Percentiles rank a stretch among this genome's conserved stretches.
Conservation (phyloP, 116 monocot species). For the Zostera marina region DNA sequence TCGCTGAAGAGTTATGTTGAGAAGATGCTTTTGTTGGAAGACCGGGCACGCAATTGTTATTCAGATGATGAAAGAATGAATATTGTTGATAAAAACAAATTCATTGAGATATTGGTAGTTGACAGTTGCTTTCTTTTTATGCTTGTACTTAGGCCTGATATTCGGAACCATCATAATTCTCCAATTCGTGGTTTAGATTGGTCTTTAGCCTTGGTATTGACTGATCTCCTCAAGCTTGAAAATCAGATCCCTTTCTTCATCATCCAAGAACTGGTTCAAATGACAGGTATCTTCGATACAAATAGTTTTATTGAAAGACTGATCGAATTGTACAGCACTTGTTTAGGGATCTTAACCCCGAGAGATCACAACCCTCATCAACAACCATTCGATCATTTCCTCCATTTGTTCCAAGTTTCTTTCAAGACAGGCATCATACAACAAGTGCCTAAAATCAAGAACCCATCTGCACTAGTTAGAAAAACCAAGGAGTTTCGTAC, state of each 20-base stretch:
- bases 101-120: slow-evolving; percentile 8
- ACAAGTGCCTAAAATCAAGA: background rate
- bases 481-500: background rate
- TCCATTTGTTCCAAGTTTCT: background rate
- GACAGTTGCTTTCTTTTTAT: slow-evolving; percentile 12
- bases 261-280: background rate
- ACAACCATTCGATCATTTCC: background rate
- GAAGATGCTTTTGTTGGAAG: background rate
- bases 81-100: slow-evolving; percentile 1
- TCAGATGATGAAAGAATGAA: background rate
- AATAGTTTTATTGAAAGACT: background rate
- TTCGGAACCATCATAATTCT: background rate
- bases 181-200: background rate
- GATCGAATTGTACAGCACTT: background rate
- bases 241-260: slow-evolving; percentile 6
- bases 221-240: slow-evolving; percentile 1
- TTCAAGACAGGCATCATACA: background rate
- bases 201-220: background rate
- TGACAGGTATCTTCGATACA: background rate
- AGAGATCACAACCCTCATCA: background rate
- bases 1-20: background rate
- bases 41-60: slow-evolving; percentile 8
- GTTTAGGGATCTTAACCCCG: background rate
- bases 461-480: no score
- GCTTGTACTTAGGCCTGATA: background rate